A percentile compares a stretch with the other conserved stretches of the same genome.
These are phyloP conservation scores for Streptanthus diversifolius DNA, from an alignment of 345 rosid species.

Conservation along the genomic window DNA sequence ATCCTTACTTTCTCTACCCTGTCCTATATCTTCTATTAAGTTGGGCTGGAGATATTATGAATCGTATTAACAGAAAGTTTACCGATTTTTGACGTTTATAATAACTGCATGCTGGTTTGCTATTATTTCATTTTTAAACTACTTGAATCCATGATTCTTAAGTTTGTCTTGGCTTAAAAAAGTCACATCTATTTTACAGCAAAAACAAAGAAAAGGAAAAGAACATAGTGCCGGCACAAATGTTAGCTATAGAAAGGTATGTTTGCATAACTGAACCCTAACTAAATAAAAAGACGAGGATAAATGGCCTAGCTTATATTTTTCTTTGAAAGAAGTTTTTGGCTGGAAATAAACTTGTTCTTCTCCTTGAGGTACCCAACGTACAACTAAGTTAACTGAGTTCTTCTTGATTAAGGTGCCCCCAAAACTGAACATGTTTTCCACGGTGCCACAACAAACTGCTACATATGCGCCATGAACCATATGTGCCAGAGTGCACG, in stretches of 20 bases:
- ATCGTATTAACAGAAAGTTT: neutral
- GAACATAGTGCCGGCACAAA: slow-evolving; percentile 58
- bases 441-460: slow-evolving; percentile 48
- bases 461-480: slow-evolving; percentile 47
- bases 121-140: neutral
- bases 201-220: slow-evolving; percentile 87
- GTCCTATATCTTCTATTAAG: neutral
- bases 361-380: neutral
- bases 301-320: neutral
- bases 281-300: neutral
- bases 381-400: slow-evolving; percentile 16
- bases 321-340: neutral
- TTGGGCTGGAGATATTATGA: slow-evolving; percentile 2
- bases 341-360: neutral
- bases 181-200: slow-evolving; percentile 40
- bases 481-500: slow-evolving; percentile 42
- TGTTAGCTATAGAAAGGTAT: slow-evolving; percentile 64
- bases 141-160: neutral
- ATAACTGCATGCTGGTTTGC: slow-evolving; percentile 3
- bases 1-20: neutral
- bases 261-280: neutral
- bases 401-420: slow-evolving; percentile 64
- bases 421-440: slow-evolving; percentile 48
- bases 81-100: neutral
- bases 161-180: slow-evolving; percentile 12